A percentile compares a stretch with the other conserved stretches of the same genome.
These are phyloP conservation scores for Emmonsiellopsis sp. DNA, from an alignment of 2,329 filamentous ascomycete species.

Conservation along the genomic window DNA sequence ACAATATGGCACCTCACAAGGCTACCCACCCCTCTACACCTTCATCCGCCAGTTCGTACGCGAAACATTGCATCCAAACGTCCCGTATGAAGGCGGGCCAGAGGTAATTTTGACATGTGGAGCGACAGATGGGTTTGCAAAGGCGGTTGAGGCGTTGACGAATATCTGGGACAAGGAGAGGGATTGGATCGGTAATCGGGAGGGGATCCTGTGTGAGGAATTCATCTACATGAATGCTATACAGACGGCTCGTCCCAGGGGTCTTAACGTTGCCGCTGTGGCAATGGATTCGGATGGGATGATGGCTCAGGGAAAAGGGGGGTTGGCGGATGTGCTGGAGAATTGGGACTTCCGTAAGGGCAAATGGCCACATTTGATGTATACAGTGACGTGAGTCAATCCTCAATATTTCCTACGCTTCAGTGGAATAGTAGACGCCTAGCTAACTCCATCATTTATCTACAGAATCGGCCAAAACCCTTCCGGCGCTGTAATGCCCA, in stretches of 20 bases:
- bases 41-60: slow-evolving; percentile 73
- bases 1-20: slow-evolving; percentile 77
- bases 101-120: slow-evolving; percentile 74
- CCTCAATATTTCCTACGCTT: not conserved
- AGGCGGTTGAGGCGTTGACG: slow-evolving; percentile 65
- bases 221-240: slow-evolving; percentile 75
- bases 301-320: slow-evolving; percentile 61
- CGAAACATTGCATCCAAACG: slow-evolving; percentile 68
- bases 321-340: slow-evolving; percentile 66
- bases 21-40: slow-evolving; percentile 67
- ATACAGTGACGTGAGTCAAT: slow-evolving; percentile 70
- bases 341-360: slow-evolving; percentile 73
- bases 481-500: slow-evolving; percentile 64
- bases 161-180: slow-evolving; percentile 65
- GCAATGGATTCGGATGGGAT: slow-evolving; percentile 73
- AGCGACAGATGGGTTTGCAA: slow-evolving; percentile 75
- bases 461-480: slow-evolving; percentile 79
- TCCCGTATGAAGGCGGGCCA: slow-evolving; percentile 67
- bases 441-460: not conserved
- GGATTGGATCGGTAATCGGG: slow-evolving; percentile 59
- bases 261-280: slow-evolving; percentile 64
- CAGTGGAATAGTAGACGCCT: not conserved
- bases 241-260: slow-evolving; percentile 56
- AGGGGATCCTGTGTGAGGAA: slow-evolving; percentile 69
- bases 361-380: slow-evolving; percentile 72